A percentile compares a stretch with the other conserved stretches of the same genome.
These are phyloP conservation scores for Apophysomyces elegans DNA, from an alignment of 371 early-diverging fungal genomes.

Conservation along the genomic window DNA sequence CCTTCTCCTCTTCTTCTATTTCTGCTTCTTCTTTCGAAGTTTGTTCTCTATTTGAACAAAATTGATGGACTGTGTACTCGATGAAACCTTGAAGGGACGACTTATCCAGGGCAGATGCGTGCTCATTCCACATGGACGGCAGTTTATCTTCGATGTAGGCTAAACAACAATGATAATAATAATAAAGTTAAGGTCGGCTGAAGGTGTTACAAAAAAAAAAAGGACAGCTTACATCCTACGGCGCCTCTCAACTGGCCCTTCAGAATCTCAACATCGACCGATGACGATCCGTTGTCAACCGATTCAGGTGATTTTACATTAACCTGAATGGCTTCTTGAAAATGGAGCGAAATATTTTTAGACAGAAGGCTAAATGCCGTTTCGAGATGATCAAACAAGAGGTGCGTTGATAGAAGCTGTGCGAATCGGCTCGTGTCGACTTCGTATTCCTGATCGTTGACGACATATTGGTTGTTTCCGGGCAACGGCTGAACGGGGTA, in stretches of 20 bases:
- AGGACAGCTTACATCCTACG: conserved; percentile 35
- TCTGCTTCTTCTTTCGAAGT: neutral
- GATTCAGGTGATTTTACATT: conserved; percentile 14
- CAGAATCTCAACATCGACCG: conserved; percentile 38
- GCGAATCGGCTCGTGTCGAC: conserved; percentile 36
- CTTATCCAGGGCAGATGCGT: conserved; percentile 29
- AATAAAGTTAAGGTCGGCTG: neutral
- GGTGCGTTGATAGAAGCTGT: conserved; percentile 31
- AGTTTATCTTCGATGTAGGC: conserved; percentile 45
- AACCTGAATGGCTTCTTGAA: conserved; percentile 38
- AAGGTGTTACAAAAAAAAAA: neutral
- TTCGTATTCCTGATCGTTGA: conserved; percentile 8
- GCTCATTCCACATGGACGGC: conserved; percentile 38
- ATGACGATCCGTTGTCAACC: conserved; percentile 10
- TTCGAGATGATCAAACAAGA: conserved; percentile 42
- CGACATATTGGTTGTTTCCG: neutral
- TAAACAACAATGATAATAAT: conserved; percentile 10
- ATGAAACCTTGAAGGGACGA: conserved; percentile 27
- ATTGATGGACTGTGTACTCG: conserved; percentile 8
- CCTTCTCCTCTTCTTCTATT: neutral
- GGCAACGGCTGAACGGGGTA: conserved; percentile 8
- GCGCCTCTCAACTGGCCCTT: conserved; percentile 45
- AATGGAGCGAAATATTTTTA: conserved; percentile 32
- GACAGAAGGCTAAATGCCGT: conserved; percentile 31
- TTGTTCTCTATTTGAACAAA: neutral